These are phyloP conservation scores for Halophytophthora batemanensis DNA, from an alignment of 352 stramenopile species.

Conservation along the genomic window DNA sequence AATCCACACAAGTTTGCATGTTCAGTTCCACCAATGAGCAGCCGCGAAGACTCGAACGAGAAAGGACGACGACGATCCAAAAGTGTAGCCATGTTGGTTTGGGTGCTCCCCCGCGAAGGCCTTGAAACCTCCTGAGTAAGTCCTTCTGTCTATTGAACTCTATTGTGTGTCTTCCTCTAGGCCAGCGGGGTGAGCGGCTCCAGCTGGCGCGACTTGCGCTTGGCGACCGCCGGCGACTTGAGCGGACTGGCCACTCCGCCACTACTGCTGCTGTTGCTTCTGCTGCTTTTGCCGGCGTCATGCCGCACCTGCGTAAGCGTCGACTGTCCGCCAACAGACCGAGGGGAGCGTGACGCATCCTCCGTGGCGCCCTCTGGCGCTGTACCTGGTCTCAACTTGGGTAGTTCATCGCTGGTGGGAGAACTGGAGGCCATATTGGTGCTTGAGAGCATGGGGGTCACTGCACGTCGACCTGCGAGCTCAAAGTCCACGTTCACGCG, in stretches of 20 bases:
- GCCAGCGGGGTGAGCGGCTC: conserved; percentile 29
- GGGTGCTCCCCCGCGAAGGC: no score
- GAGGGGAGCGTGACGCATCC: conserved; percentile 3
- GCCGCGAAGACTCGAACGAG: no score
- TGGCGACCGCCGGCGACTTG: conserved; percentile 35
- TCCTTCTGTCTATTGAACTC: no score
- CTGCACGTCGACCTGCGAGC: conserved; percentile 29
- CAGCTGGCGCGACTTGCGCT: conserved; percentile 51
- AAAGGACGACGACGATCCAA: no score
- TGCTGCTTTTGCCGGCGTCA: conserved; percentile 9
- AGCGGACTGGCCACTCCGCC: conserved; percentile 24
- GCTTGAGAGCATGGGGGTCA: conserved; percentile 11
- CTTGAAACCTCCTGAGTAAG: no score
- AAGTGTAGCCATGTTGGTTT: no score
- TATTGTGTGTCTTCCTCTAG: background rate
- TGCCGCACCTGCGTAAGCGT: conserved; percentile 41
- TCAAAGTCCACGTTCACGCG: conserved; percentile 58
- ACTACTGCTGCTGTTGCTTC: conserved; percentile 20
- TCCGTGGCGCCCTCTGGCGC: conserved; percentile 29
- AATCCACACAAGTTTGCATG: no score
- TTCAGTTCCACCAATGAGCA: no score
- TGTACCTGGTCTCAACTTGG: conserved; percentile 41
- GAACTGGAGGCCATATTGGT: conserved; percentile 1
- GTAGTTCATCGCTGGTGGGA: conserved; percentile 31
- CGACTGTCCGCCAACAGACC: conserved; percentile 15